Evolutionary conservation across 352 stramenopile genomes (phyloP).

Genomic region (Hyaloperonospora arabidopsidis): DNA sequence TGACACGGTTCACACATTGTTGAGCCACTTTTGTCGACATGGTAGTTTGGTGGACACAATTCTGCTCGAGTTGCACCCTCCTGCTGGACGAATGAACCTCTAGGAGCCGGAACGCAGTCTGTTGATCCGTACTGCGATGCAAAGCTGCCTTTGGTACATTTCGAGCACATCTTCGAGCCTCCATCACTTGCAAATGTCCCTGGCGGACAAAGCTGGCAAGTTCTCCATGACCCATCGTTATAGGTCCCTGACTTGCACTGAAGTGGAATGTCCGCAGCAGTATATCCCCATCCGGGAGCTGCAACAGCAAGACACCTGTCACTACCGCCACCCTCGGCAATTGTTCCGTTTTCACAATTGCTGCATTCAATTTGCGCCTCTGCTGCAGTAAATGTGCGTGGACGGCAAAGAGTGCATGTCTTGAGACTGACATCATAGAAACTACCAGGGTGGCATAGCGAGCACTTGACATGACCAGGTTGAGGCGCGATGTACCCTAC

Average conservation of each 20-base stretch:
- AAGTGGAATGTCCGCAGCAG: not conserved
- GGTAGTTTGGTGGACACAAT: slow-evolving; percentile 26
- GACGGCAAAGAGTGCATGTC: slow-evolving; percentile 31
- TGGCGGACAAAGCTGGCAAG: slow-evolving; percentile 27
- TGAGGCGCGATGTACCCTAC: slow-evolving; percentile 32
- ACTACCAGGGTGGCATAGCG: slow-evolving; percentile 32
- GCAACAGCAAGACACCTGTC: slow-evolving; percentile 19
- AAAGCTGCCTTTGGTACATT: slow-evolving; percentile 34
- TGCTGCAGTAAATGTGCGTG: slow-evolving; percentile 27
- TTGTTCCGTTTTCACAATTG: slow-evolving; percentile 24
- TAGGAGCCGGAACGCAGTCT: slow-evolving; percentile 24
- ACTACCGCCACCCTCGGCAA: slow-evolving; percentile 30
- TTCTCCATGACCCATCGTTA: slow-evolving; percentile 27
- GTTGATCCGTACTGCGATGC: slow-evolving; percentile 14
- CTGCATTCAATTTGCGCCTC: slow-evolving; percentile 24
- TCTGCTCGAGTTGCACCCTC: slow-evolving; percentile 23
- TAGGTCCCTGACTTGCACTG: slow-evolving; percentile 34
- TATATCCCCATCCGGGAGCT: slow-evolving; percentile 17
- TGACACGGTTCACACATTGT: slow-evolving; percentile 27
- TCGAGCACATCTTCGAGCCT: slow-evolving; percentile 18
- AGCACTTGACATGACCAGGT: slow-evolving; percentile 30
- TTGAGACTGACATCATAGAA: slow-evolving; percentile 25
- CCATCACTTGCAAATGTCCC: slow-evolving; percentile 22
- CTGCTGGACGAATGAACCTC: slow-evolving; percentile 31
- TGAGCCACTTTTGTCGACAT: slow-evolving; percentile 18